phyloP scores from a whole-genome alignment of 1,284 basidiomycete genomes.

The Takashimella tepidaria region DNA sequence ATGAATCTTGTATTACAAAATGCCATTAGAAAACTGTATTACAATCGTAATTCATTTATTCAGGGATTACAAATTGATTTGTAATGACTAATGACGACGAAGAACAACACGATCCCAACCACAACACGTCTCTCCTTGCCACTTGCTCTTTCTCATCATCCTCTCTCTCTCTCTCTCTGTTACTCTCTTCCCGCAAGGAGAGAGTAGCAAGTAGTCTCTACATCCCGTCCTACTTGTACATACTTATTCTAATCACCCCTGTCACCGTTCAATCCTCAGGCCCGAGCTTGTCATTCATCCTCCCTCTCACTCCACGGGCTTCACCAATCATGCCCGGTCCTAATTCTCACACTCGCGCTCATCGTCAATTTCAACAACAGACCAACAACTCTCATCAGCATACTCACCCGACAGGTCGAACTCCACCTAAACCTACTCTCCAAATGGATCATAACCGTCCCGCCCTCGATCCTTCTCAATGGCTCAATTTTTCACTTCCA shows the following conservation, averaged over 20 bases:
- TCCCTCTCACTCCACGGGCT: background rate
- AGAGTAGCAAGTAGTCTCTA: background rate
- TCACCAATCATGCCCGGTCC: background rate
- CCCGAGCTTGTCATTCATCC: background rate
- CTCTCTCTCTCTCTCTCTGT: background rate
- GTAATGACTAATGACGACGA: no score
- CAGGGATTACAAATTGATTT: no score
- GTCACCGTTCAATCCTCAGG: background rate
- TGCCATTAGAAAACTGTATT: no score
- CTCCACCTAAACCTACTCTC: constrained; percentile 23
- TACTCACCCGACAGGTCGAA: constrained; percentile 2
- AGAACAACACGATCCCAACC: no score
- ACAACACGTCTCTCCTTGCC: no score
- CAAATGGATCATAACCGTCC: constrained; percentile 18
- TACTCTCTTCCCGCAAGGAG: background rate
- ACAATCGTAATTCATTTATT: no score
- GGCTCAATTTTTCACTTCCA: constrained; percentile 75
- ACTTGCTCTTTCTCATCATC: background rate
- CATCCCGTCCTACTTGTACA: background rate
- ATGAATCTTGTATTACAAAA: no score
- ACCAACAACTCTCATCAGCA: no score
- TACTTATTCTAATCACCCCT: background rate
- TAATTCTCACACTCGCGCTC: background rate
- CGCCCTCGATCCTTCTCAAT: constrained; percentile 33
- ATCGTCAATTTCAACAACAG: constrained; percentile 6